Evolutionary conservation across 202 grass and related monocot genomes (phyloP), one percentile per base, ranked within the genome.

Genomic region (Panicum hallii): DNA sequence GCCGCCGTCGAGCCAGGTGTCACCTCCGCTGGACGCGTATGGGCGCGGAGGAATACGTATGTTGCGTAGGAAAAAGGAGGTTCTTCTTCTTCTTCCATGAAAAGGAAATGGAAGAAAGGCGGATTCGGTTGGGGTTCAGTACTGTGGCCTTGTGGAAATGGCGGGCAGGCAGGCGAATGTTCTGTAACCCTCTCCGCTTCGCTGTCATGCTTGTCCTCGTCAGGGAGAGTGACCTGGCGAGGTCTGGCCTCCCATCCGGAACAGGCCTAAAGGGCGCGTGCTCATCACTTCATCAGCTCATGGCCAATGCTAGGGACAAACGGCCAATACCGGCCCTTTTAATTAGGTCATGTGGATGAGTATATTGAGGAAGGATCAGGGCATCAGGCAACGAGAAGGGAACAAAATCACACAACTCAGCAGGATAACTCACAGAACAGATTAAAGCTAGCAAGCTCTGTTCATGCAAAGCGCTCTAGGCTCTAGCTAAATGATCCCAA

Each of bases 141-240:
- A 40, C 11, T 34, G 61, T 15, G 23, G 67, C 49, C 53, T 48
- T 20, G 40, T 0, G 13, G 66, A 38, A 79, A 72, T 83, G 78
- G 20, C 14, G 32, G 20, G 50, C 40, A 55, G 50, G 80, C 68
- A 30, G 69, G 38, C 55, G 75, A 87, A 90, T 62, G 80, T 83
- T 87, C 68, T 40, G 67, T 46, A 13, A 46, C 69, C 38, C 70
- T 79, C 79, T 79, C 79, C 53, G 80, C 66, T 83, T 75, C 53
- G 80, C 8, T 62, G 80, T 87, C 77, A 13, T 63, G 38, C 75
- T 56, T 63, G 80, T 64, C 89, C 17, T 75, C 62, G 5, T 75
- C 53, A 70, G 19, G 11, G 75, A 70, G 50, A 76, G 46, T 78
- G 54, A 84, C 40, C 45, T 19, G 30, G 42, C 44, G 38, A 32